phyloP scores from a whole-genome alignment of 148 eudicot species.

The Vaccinium darrowii region DNA sequence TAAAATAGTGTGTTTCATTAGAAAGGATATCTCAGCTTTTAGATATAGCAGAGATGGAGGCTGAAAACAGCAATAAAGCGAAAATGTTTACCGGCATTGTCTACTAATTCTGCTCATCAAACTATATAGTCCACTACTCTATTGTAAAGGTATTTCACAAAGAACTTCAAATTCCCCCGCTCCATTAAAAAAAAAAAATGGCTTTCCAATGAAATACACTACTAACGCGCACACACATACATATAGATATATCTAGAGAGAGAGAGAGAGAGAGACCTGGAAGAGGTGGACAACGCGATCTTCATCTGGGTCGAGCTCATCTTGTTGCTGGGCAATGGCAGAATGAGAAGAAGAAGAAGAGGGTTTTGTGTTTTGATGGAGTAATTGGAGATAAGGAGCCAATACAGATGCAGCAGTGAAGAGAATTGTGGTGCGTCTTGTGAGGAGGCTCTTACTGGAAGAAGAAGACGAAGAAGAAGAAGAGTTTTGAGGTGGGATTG shows the following conservation, averaged over 20 bases:
- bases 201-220: no score
- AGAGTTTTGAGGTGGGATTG: constrained; percentile 24
- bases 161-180: neutral
- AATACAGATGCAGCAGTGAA: constrained; percentile 35
- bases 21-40: neutral
- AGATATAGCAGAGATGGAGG: neutral
- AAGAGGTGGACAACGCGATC: constrained; percentile 53
- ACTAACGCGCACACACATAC: no score
- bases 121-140: neutral
- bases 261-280: constrained; percentile 42
- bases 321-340: constrained; percentile 51
- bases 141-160: neutral
- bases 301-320: constrained; percentile 57
- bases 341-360: constrained; percentile 7
- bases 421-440: constrained; percentile 37
- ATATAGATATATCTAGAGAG: neutral
- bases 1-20: neutral
- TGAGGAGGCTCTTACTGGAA: constrained; percentile 4
- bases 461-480: constrained; percentile 24
- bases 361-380: constrained; percentile 5
- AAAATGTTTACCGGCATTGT: neutral
- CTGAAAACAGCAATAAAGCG: neutral
- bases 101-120: no score
- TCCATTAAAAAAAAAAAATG: no score
- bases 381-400: constrained; percentile 23